These are phyloP conservation scores for Sclerotinia nivalis DNA, from an alignment of 2,329 filamentous ascomycete genomes.

Conservation along the genomic window DNA sequence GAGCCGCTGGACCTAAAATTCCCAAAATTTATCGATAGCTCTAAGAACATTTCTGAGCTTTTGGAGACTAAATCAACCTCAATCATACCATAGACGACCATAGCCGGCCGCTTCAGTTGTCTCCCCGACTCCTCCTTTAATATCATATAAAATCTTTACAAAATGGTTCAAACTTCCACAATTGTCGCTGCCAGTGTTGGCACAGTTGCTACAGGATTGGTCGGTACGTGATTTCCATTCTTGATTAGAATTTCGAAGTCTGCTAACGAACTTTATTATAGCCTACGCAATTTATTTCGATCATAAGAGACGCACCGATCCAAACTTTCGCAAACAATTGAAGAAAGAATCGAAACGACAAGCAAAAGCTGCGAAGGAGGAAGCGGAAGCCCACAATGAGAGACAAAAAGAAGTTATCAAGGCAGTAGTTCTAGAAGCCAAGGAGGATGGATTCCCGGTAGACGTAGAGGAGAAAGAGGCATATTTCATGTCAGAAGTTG, in stretches of 20 bases:
- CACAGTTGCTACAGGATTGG: conserved; percentile 58
- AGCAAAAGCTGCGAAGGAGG: conserved; percentile 70
- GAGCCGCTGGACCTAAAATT: conserved; percentile 21
- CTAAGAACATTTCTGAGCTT: conserved; percentile 24
- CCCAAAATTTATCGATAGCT: conserved; percentile 27
- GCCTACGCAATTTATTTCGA: conserved; percentile 71
- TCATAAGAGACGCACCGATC: conserved; percentile 62
- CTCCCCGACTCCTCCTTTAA: conserved; percentile 7
- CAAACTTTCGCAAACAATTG: conserved; percentile 66
- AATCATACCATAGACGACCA: conserved; percentile 15
- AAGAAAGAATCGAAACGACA: conserved; percentile 76
- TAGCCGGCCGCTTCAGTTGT: conserved; percentile 16
- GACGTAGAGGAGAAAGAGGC: conserved; percentile 91
- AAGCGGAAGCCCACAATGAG: conserved; percentile 64
- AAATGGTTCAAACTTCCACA: conserved; percentile 53
- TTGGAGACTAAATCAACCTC: conserved; percentile 17
- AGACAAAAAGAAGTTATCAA: conserved; percentile 74
- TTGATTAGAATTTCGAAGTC: neutral
- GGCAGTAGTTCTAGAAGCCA: conserved; percentile 73
- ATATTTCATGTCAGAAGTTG: conserved; percentile 96
- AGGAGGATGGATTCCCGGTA: conserved; percentile 86
- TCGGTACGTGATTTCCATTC: conserved; percentile 49
- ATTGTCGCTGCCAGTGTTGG: conserved; percentile 63
- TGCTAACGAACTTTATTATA: conserved; percentile 41
- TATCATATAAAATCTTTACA: conserved; percentile 27